Conservation (phyloP, 192 early-diverging fungal genomes). For the Rhizoclosmatium globosum region DNA sequence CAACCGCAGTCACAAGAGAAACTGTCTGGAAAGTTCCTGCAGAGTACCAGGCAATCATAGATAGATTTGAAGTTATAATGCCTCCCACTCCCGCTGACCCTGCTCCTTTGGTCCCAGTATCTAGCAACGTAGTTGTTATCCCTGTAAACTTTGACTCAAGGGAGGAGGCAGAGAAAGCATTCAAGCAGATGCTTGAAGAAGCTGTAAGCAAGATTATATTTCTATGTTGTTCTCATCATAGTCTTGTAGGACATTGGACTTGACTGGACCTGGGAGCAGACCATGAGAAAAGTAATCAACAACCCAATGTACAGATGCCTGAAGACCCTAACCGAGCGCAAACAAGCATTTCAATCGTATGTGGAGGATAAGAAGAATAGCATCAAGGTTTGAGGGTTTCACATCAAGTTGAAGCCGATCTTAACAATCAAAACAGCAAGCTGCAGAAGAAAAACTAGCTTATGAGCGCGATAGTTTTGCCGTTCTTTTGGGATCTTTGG, state of each 20-base stretch:
- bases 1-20: conserved; percentile 59
- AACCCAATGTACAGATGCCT: conserved; percentile 86
- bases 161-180: conserved; percentile 86
- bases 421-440: conserved; percentile 50
- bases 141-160: conserved; percentile 71
- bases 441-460: conserved; percentile 51
- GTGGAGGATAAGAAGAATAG: conserved; percentile 58
- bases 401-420: neutral
- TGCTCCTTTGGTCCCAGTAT: neutral
- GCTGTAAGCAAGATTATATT: conserved; percentile 52
- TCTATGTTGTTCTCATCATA: neutral
- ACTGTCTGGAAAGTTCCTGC: conserved; percentile 89
- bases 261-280: conserved; percentile 93
- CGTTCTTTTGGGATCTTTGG: conserved; percentile 49
- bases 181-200: conserved; percentile 74
- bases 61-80: conserved; percentile 17
- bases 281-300: conserved; percentile 83
- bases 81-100: neutral
- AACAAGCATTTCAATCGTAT: conserved; percentile 81
- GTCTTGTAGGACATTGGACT: conserved; percentile 70
- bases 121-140: neutral
- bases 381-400: conserved; percentile 13
- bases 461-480: conserved; percentile 65
- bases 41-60: conserved; percentile 67
- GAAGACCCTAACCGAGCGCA: conserved; percentile 82